Base-by-base conservation (phyloP, 106 monocot species). In the Triglochin maritima region DNA sequence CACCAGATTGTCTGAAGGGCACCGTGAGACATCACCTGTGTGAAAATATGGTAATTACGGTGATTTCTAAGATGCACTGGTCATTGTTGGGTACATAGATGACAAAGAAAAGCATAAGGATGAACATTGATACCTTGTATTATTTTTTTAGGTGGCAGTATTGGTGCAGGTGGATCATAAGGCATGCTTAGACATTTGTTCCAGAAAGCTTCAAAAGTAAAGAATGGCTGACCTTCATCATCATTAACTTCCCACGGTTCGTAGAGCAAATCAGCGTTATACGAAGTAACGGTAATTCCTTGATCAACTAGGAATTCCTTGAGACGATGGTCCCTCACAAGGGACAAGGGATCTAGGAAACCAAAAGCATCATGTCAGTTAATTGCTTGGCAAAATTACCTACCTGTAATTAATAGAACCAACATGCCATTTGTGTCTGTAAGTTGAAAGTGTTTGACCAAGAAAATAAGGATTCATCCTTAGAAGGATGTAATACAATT, bases 161-260 rank as follows among this genome's bases (percentile, higher is more conserved):
- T 62, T 4, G 89, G 94, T 13, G 94, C 82, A 45, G 80, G 79
- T 29, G 94, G 89, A 69, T 94, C 94, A 78, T 81, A 79, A 10
- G 89, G 89, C 94, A 94, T 90, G 78, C 81, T 83, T 16, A 94
- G 85, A 65, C 94, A 90, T 79, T 79, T 94, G 56, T 87, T 87
- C 94, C 89, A 94, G 69, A 94, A 94, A 47, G 78, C 76, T 11
- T 54, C 70, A 81, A 94, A 94, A 46, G 85, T 94, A 10, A 68
- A 59, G 71, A 94, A 94, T 11, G 89, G 77, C 14, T 48, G 62
- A 6, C 83, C 89, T 55, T 85, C 72, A 44, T 89, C 87, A 61
- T 94, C 94, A 59, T 85, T 84, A 45, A 94, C 83, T 58, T 94
- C 89, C 94, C 94, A 94, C 29, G 94, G 94, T 69, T 94, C 94